These are phyloP conservation scores for Coniella vitis DNA, from an alignment of 2,329 filamentous ascomycete genomes.

Conservation along the genomic window DNA sequence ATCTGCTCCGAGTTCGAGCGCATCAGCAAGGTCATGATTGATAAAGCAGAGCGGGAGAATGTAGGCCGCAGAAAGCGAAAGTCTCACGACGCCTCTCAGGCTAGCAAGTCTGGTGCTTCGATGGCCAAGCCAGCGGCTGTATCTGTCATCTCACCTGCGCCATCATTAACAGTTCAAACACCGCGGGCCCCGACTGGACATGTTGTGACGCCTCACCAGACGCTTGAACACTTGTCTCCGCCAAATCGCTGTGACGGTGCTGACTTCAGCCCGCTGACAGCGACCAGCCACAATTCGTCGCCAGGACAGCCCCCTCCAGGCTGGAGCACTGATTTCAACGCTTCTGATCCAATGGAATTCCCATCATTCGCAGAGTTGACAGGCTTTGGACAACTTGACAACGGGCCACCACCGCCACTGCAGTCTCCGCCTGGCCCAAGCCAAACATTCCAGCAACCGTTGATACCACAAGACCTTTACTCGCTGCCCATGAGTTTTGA, in stretches of 20 bases:
- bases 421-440: constrained; percentile 28
- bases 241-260: constrained; percentile 19
- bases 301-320: constrained; percentile 36
- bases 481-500: constrained; percentile 94
- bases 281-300: constrained; percentile 34
- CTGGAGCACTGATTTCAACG: constrained; percentile 41
- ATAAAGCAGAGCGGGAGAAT: constrained; percentile 83
- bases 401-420: constrained; percentile 22
- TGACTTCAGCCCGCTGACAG: constrained; percentile 33
- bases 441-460: constrained; percentile 68
- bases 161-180: constrained; percentile 24
- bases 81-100: constrained; percentile 30
- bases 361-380: constrained; percentile 39
- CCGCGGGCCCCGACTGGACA: constrained; percentile 23
- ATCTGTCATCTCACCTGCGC: not conserved
- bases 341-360: constrained; percentile 24
- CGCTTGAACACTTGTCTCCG: constrained; percentile 25
- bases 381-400: constrained; percentile 31
- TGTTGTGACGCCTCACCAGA: constrained; percentile 26
- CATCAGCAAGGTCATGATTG: constrained; percentile 83
- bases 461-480: constrained; percentile 90
- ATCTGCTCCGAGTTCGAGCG: constrained; percentile 96
- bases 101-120: constrained; percentile 4
- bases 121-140: constrained; percentile 7
- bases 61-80: constrained; percentile 79